phyloP scores from a whole-genome alignment of 1,284 basidiomycete species.

The Pseudozyma pruni region DNA sequence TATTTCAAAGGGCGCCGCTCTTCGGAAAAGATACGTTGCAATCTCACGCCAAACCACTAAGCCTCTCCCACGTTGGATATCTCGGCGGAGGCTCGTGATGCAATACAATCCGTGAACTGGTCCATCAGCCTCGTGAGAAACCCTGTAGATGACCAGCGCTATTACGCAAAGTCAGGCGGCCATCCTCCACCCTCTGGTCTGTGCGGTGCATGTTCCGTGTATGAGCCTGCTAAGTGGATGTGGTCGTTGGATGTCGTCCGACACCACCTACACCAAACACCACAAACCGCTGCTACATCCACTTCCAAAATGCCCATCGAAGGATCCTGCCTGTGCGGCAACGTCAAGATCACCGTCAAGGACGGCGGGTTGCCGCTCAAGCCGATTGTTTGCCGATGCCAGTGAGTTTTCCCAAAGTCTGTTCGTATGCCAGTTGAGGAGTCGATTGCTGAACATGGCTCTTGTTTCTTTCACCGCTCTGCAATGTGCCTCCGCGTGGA shows the following conservation, averaged over 20 bases:
- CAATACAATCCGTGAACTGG: no score
- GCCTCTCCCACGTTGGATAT: conserved; percentile 43
- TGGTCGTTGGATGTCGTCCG: conserved; percentile 3
- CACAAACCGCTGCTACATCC: neutral
- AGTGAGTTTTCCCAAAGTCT: conserved; percentile 14
- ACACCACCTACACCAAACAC: neutral
- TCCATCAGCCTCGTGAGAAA: no score
- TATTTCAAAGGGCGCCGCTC: conserved; percentile 20
- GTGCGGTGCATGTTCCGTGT: no score
- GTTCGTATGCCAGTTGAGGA: no score
- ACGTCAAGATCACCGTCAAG: conserved; percentile 27
- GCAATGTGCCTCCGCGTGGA: no score
- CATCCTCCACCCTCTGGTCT: no score
- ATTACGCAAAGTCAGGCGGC: no score
- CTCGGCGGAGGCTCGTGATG: no score
- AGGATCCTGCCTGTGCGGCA: conserved; percentile 35
- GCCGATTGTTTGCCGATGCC: conserved; percentile 28
- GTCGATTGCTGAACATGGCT: neutral
- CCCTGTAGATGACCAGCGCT: no score
- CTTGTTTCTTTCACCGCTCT: no score
- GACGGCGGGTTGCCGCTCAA: conserved; percentile 26
- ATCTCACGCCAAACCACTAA: conserved; percentile 62
- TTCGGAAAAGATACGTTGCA: conserved; percentile 34
- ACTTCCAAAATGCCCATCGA: conserved; percentile 26
- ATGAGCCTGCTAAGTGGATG: no score